These are phyloP conservation scores for Urochloa ruziziensis DNA, from an alignment of 176 grass and related monocot species.

Conservation along the genomic window DNA sequence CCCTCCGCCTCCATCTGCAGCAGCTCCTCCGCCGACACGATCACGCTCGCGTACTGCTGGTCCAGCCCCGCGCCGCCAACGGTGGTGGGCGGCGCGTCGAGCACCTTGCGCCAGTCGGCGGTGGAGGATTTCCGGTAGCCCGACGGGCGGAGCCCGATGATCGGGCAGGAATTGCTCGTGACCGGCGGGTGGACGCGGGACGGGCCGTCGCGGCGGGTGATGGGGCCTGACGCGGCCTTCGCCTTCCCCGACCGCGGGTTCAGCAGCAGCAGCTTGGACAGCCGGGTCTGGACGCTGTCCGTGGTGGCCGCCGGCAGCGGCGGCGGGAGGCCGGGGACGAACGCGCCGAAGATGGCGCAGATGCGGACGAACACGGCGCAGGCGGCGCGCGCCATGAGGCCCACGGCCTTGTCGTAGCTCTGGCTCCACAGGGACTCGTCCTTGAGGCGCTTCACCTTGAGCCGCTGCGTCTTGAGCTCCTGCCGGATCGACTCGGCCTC, in stretches of 20 bases:
- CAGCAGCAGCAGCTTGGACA: constrained; percentile 52
- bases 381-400: constrained; percentile 65
- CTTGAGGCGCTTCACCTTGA: constrained; percentile 67
- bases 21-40: constrained; percentile 67
- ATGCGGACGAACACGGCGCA: constrained; percentile 66
- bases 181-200: constrained; percentile 26
- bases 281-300: constrained; percentile 29
- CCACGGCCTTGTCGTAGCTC: constrained; percentile 64
- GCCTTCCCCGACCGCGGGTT: constrained; percentile 22
- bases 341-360: constrained; percentile 58
- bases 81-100: constrained; percentile 45
- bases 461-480: constrained; percentile 68
- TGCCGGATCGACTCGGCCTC: constrained; percentile 38
- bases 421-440: constrained; percentile 78
- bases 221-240: constrained; percentile 66
- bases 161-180: constrained; percentile 74
- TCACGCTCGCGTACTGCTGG: constrained; percentile 77
- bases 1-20: constrained; percentile 60
- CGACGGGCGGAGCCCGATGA: constrained; percentile 30
- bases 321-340: constrained; percentile 38
- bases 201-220: constrained; percentile 46
- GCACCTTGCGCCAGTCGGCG: constrained; percentile 54
- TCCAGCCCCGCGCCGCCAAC: constrained; percentile 73
- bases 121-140: constrained; percentile 8
- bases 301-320: constrained; percentile 17